Evolutionary conservation across 108 stramenopile genomes (phyloP), one percentile per base, ranked within the genome.

Genomic region (Pseudonitzschia multiseries): DNA sequence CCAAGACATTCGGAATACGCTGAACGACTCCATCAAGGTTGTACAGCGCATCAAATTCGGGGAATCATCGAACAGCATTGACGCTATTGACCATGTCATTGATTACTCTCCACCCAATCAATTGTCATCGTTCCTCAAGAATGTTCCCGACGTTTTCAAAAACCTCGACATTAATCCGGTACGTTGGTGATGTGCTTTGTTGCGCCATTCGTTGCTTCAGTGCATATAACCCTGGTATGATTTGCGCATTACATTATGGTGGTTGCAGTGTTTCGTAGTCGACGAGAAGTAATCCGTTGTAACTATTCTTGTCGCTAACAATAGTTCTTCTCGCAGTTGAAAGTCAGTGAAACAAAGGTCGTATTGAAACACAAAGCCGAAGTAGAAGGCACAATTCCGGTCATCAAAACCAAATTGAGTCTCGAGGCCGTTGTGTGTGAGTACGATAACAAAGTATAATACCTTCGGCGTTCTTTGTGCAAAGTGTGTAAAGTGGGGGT

Each of bases 321-420:
- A 14, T 48, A 10, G 4, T 48, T 2, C 12, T 56, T 56, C 22
- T 20, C 24, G 9, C 24, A 56, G 54, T 53, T 93, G 27, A 27
- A 84, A 67, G 81, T 93, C 9, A 83, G 64, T 29, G 77, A 87
- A 10, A 40, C 70, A 22, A 90, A 90, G 79, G 75, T 87, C 2
- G 80, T 87, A 5, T 72, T 93, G 48, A 66, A 87, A 20, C 92
- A 93, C 80, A 89, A 88, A 75, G 92, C 92, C 6, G 77, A 86
- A 68, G 81, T 89, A 22, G 79, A 86, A 62, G 77, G 73, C 63
- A 61, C 72, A 12, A 48, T 36, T 1, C 87, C 89, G 2, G 70
- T 84, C 9, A 62, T 88, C 56, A 80, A 82, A 28, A 87, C 79
- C 0, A 86, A 85, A 65, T 75, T 93, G 54, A 72, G 46, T 22